Conservation (phyloP, 345 rosid species). For the Pugionium dolabratum region DNA sequence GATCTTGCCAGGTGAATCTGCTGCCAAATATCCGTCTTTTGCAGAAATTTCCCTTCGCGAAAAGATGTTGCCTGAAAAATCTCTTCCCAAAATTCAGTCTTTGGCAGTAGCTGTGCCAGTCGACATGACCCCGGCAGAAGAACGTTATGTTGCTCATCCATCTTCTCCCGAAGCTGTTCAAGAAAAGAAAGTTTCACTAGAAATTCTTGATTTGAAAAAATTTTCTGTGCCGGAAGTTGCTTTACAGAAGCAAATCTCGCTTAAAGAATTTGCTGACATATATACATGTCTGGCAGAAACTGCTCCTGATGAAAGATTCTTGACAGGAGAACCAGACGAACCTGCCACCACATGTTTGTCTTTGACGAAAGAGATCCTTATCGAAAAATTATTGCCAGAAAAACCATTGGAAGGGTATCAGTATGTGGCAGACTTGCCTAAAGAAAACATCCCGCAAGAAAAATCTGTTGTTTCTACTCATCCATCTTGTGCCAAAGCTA, state of each 20-base stretch:
- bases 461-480: slow-evolving; percentile 6
- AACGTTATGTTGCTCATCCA: slow-evolving; percentile 21
- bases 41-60: slow-evolving; percentile 1
- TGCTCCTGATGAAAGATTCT: slow-evolving; percentile 27
- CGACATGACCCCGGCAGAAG: slow-evolving; percentile 10
- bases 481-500: slow-evolving; percentile 22
- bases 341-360: slow-evolving; percentile 10
- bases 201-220: background rate
- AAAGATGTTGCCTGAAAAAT: slow-evolving; percentile 3
- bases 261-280: slow-evolving; percentile 18
- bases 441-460: slow-evolving; percentile 24
- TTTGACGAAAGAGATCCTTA: slow-evolving; percentile 11
- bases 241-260: slow-evolving; percentile 14
- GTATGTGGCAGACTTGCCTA: slow-evolving; percentile 23
- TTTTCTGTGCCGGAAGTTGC: slow-evolving; percentile 15
- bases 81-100: slow-evolving; percentile 19
- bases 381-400: slow-evolving; percentile 12
- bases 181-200: slow-evolving; percentile 19
- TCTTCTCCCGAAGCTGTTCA: slow-evolving; percentile 20
- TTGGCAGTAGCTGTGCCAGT: slow-evolving; percentile 28
- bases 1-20: slow-evolving; percentile 19
- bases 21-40: slow-evolving; percentile 12
- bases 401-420: slow-evolving; percentile 12
- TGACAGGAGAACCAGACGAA: slow-evolving; percentile 12
- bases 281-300: slow-evolving; percentile 24